Evolutionary conservation across 345 rosid species (phyloP), one percentile per base, ranked within the genome.

Genomic region (Conringia planisiliqua): DNA sequence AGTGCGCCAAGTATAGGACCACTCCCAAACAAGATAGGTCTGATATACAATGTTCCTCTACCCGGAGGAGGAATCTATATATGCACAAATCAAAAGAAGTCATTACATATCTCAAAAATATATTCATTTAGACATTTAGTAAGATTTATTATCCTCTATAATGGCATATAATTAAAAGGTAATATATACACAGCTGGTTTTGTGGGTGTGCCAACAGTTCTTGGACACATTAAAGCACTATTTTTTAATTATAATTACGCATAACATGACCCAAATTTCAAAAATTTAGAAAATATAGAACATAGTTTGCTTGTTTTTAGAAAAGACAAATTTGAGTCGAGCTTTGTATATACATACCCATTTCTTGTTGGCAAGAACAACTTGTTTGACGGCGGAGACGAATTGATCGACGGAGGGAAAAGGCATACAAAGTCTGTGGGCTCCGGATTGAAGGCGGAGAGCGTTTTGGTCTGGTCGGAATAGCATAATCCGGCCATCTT

Each of bases 21-120:
- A 33, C 74, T 86, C 64, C 90, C 95, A 78, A 89, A 76, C 17
- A 87, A 82, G 78, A 89, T 22, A 6, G 95, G 91, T 78, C 95
- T 86, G 3, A 89, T 17, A 60, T 89, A 89, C 68, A 89, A 29
- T 13, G 91, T 63, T 26, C 95, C 91, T 77, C 75, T 89, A 55
- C 87, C 90, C 1, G 74, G 73, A 7, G 91, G 95, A 33, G 95
- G 95, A 48, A 89, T 83, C 93, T 83, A n/a, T 29, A 33, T 10
- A 24, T 35, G 6, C n/a, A 35, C 29, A n/a, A 29, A 16, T 58
- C 1, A 58, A 9, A 30, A 6, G 8, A n/a, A 26, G 3, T 26
- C 10, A 26, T 54, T 27, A 27, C 17, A 54, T 54, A 54, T 14
- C 14, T 56, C 6, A 13, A 5, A 42, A 4, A 5, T 42, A 42